Percentiles rank a stretch among this genome's conserved stretches.
Evolutionary conservation across 768 basidiomycete species (phyloP).

Genomic region (Coprinopsis marcescibilis): DNA sequence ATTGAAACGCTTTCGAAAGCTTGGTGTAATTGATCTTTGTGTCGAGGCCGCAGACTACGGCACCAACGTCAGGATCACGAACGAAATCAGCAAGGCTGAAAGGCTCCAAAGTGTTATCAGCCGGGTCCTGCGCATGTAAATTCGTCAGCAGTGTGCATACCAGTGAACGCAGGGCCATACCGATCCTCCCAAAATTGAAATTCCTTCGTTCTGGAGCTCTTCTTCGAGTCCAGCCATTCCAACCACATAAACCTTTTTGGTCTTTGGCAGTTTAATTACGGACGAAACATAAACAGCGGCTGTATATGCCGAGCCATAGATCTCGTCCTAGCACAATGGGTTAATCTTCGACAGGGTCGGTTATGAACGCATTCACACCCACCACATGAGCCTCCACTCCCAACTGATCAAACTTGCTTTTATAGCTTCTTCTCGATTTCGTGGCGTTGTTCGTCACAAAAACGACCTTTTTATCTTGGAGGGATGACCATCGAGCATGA

Average conservation of each 20-base stretch:
- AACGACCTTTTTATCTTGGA: constrained; percentile 70
- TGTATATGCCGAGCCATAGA: constrained; percentile 89
- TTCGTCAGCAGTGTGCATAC: neutral
- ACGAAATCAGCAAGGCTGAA: constrained; percentile 68
- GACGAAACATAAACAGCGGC: constrained; percentile 73
- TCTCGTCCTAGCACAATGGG: constrained; percentile 98
- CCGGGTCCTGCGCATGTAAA: constrained; percentile 58
- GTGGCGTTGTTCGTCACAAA: constrained; percentile 98
- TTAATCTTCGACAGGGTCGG: no score
- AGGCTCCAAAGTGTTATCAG: constrained; percentile 67
- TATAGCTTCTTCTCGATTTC: constrained; percentile 85
- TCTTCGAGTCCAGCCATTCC: constrained; percentile 91
- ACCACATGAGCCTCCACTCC: constrained; percentile 83
- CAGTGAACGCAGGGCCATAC: constrained; percentile 32
- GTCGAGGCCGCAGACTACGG: constrained; percentile 93
- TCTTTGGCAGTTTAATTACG: constrained; percentile 81
- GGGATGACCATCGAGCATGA: constrained; percentile 5
- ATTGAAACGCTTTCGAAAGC: constrained; percentile 86
- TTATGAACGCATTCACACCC: constrained; percentile 28
- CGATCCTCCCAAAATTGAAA: constrained; percentile 77
- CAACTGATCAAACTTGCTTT: constrained; percentile 85
- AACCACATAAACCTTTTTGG: constrained; percentile 94
- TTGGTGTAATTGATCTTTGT: constrained; percentile 88
- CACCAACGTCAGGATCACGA: constrained; percentile 72
- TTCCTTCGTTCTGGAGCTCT: constrained; percentile 84